phyloP scores from a whole-genome alignment of 1,139 yeast genomes.

The Wickerhamiella infanticola region DNA sequence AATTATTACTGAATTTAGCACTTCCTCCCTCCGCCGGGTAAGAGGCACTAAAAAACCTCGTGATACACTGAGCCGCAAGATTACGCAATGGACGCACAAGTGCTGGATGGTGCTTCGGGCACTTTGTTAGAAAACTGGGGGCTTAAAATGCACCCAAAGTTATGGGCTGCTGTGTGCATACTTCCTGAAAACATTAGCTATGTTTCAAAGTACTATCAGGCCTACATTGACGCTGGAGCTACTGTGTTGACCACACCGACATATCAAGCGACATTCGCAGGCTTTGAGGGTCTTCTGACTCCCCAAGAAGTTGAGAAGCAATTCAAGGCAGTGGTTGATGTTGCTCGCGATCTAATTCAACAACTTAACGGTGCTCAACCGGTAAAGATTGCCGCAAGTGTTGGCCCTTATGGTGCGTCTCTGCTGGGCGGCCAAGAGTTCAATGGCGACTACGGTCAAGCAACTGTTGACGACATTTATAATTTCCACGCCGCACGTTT shows the following conservation, averaged over 20 bases:
- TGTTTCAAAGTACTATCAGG: constrained; percentile 35
- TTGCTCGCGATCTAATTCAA: constrained; percentile 21
- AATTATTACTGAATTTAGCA: no score
- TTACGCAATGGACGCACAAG: constrained; percentile 9
- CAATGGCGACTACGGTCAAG: constrained; percentile 40
- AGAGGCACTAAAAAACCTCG: neutral
- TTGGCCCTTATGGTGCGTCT: constrained; percentile 64
- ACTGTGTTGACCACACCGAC: constrained; percentile 43
- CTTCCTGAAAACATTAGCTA: constrained; percentile 33
- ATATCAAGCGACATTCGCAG: constrained; percentile 41
- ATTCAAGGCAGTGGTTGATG: constrained; percentile 20
- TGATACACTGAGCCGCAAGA: neutral
- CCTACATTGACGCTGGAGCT: constrained; percentile 40
- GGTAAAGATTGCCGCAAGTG: constrained; percentile 36
- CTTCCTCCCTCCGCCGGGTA: no score
- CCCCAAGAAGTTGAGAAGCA: constrained; percentile 21
- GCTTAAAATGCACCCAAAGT: constrained; percentile 25
- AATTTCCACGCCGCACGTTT: constrained; percentile 38
- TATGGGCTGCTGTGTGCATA: constrained; percentile 47
- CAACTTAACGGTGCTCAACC: constrained; percentile 7
- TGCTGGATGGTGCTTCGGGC: constrained; percentile 34
- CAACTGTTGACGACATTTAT: constrained; percentile 22
- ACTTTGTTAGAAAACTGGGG: constrained; percentile 29
- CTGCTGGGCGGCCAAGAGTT: constrained; percentile 54
- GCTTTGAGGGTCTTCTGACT: constrained; percentile 29